These are phyloP conservation scores for Ophiostoma quercus DNA, from an alignment of 2,329 filamentous ascomycete species.

Conservation along the genomic window DNA sequence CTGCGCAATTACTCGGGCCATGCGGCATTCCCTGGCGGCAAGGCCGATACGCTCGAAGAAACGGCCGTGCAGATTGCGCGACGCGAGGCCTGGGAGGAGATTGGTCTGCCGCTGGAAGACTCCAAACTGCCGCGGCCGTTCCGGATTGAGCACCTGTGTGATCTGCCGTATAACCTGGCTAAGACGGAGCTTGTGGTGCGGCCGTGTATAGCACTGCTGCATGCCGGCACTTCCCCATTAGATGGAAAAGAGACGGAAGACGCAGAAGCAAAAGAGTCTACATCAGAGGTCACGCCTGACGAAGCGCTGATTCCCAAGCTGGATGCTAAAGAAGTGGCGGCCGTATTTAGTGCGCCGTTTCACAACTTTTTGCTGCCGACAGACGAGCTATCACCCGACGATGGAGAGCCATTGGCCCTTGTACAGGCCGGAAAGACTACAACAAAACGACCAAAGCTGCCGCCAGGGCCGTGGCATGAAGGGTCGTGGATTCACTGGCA, in stretches of 20 bases:
- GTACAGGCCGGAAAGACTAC: constrained; percentile 2
- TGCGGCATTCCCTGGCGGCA: constrained; percentile 79
- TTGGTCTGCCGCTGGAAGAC: constrained; percentile 74
- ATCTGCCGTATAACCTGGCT: constrained; percentile 70
- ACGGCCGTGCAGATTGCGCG: constrained; percentile 77
- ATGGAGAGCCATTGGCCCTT: background rate
- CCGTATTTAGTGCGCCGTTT: constrained; percentile 87
- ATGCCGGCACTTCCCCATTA: constrained; percentile 35
- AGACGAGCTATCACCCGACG: constrained; percentile 47
- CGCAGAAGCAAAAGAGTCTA: background rate
- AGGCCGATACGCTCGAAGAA: constrained; percentile 54
- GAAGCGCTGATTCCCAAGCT: constrained; percentile 71
- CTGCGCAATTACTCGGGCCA: constrained; percentile 72
- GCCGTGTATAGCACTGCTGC: constrained; percentile 73
- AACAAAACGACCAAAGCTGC: constrained; percentile 32
- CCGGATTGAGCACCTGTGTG: constrained; percentile 79
- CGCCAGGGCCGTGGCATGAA: constrained; percentile 70
- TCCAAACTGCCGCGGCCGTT: constrained; percentile 68
- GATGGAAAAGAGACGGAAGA: background rate
- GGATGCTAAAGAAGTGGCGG: constrained; percentile 85
- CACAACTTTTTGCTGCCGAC: constrained; percentile 66
- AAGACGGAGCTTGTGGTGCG: constrained; percentile 68
- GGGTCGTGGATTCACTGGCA: constrained; percentile 79
- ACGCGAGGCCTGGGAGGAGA: constrained; percentile 87
- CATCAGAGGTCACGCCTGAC: constrained; percentile 46